Evolutionary conservation across 2,329 filamentous ascomycete genomes (phyloP).

Genomic region (Beauveria caledonica): DNA sequence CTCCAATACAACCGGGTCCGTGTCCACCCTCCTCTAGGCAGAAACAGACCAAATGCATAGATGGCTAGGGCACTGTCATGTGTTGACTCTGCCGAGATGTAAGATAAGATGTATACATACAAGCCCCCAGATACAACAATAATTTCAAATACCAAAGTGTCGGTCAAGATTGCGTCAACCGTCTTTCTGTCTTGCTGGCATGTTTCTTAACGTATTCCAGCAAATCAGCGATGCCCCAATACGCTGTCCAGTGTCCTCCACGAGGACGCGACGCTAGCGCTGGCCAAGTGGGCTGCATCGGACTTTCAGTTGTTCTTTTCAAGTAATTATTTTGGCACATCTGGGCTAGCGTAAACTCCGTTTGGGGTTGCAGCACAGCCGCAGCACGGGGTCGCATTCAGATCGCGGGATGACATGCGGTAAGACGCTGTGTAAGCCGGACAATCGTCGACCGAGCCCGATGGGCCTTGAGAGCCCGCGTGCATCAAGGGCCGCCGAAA

Average conservation of each 20-base stretch:
- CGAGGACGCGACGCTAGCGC: not conserved
- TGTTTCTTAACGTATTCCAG: not conserved
- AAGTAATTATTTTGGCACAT: not conserved
- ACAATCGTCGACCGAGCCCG: no score
- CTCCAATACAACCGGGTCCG: not conserved
- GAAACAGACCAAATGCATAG: not conserved
- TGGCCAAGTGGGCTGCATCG: not conserved
- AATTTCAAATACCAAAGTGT: not conserved
- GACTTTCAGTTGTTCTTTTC: not conserved
- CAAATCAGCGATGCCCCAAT: not conserved
- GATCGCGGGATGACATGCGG: not conserved
- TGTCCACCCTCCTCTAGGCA: not conserved
- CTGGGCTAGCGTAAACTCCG: not conserved
- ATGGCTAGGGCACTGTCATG: no score
- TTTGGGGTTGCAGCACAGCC: not conserved
- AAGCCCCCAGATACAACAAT: no score
- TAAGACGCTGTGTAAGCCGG: not conserved
- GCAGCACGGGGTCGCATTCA: not conserved
- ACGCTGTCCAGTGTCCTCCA: not conserved
- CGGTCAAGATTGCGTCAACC: not conserved
- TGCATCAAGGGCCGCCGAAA: not conserved
- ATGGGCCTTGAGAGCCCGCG: no score
- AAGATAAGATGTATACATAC: no score
- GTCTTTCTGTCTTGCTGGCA: not conserved
- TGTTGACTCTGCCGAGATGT: no score